Conservation (phyloP, 2,329 filamentous ascomycete genomes). For the Paecilomyces fulvus region DNA sequence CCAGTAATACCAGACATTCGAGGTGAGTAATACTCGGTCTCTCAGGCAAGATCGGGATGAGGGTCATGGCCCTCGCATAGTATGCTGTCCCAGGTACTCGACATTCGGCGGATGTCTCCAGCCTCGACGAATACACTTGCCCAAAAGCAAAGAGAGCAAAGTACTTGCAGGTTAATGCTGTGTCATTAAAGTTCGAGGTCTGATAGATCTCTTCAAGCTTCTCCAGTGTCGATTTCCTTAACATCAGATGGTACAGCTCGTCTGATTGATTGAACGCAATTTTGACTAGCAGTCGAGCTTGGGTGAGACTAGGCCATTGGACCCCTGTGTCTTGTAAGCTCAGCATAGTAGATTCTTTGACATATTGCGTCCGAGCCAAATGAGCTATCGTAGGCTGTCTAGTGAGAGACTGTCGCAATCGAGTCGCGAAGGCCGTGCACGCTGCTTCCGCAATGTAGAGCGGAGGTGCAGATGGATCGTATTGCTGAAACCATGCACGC, state of each 20-base stretch:
- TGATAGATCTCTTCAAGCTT: conserved; percentile 32
- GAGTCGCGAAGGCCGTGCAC: conserved; percentile 32
- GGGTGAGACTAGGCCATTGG: conserved; percentile 27
- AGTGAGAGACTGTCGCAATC: conserved; percentile 28
- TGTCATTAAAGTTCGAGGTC: conserved; percentile 20
- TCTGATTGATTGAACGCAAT: conserved; percentile 30
- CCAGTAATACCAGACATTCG: conserved; percentile 34
- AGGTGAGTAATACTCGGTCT: conserved; percentile 38
- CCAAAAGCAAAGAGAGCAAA: conserved; percentile 39
- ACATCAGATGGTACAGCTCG: conserved; percentile 26
- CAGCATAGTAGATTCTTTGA: conserved; percentile 22
- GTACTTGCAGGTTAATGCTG: conserved; percentile 36
- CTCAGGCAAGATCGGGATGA: conserved; percentile 37
- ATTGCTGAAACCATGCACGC: conserved; percentile 28
- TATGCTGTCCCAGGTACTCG: conserved; percentile 38
- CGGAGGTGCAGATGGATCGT: conserved; percentile 26
- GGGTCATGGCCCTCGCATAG: conserved; percentile 32
- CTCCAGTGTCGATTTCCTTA: conserved; percentile 31
- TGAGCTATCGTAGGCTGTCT: conserved; percentile 22
- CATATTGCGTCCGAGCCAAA: conserved; percentile 27
- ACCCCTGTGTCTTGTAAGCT: conserved; percentile 19
- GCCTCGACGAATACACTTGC: conserved; percentile 37
- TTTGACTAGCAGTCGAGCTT: conserved; percentile 28
- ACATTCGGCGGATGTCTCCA: conserved; percentile 22
- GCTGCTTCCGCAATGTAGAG: conserved; percentile 32